These are phyloP conservation scores for Turritis glabra DNA, from an alignment of 345 rosid species.

Conservation along the genomic window DNA sequence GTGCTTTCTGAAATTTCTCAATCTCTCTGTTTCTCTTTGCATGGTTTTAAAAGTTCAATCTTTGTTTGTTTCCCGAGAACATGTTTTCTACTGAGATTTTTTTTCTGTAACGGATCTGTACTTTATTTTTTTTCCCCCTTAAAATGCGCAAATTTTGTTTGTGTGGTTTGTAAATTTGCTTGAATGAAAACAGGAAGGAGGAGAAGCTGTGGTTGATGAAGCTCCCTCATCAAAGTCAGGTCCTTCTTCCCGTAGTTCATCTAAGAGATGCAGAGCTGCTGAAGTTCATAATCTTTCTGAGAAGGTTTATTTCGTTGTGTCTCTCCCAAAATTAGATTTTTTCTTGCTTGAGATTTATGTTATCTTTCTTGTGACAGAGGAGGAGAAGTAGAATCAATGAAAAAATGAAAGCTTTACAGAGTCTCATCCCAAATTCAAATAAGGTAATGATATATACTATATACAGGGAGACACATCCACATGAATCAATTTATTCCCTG, in stretches of 20 bases:
- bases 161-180: neutral
- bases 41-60: neutral
- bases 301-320: slow-evolving; percentile 51
- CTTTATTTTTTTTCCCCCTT: neutral
- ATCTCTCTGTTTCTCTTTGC: neutral
- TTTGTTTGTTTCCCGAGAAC: slow-evolving; percentile 22
- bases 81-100: neutral
- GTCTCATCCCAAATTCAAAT: slow-evolving; percentile 89
- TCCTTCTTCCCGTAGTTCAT: slow-evolving; percentile 56
- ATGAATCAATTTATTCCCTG: neutral
- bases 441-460: slow-evolving; percentile 51
- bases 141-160: neutral
- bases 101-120: slow-evolving; percentile 35
- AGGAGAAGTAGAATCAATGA: slow-evolving; percentile 96
- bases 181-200: slow-evolving; percentile 53
- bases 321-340: neutral
- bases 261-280: slow-evolving; percentile 93
- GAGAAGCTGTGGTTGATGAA: slow-evolving; percentile 62
- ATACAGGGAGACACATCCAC: neutral
- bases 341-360: neutral
- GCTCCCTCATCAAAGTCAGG: slow-evolving; percentile 41
- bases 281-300: slow-evolving; percentile 97
- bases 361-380: slow-evolving; percentile 50
- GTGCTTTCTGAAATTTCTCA: slow-evolving; percentile 36
- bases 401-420: slow-evolving; percentile 96